Conservation (phyloP, 768 basidiomycete species). For the Rhizopogon vesiculosus region DNA sequence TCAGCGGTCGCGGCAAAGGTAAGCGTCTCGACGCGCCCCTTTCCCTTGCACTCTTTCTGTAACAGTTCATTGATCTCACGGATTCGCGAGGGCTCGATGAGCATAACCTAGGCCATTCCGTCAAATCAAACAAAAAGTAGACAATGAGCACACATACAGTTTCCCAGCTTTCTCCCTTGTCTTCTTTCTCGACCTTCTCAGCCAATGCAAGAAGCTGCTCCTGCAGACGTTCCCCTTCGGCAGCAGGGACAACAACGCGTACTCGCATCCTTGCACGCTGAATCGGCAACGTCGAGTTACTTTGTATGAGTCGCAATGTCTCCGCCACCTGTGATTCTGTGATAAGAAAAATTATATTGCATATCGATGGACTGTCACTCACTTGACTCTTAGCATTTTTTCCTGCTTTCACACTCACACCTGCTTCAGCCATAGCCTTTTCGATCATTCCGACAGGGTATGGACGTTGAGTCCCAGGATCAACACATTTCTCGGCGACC, state of each 20-base stretch:
- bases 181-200: conserved; percentile 82
- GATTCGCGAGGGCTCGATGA: conserved; percentile 93
- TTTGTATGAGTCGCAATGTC: conserved; percentile 79
- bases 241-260: conserved; percentile 66
- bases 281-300: conserved; percentile 83
- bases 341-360: neutral
- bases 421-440: conserved; percentile 94
- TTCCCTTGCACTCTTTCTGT: conserved; percentile 88
- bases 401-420: conserved; percentile 82
- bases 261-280: conserved; percentile 93
- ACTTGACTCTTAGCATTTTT: conserved; percentile 97
- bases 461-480: conserved; percentile 83
- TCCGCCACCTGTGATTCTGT: conserved; percentile 66
- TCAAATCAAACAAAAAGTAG: neutral
- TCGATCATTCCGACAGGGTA: conserved; percentile 96
- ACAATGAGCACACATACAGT: conserved; percentile 49
- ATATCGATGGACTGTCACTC: conserved; percentile 7
- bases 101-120: conserved; percentile 57
- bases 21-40: conserved; percentile 81
- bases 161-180: conserved; percentile 80
- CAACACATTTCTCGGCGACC: conserved; percentile 94
- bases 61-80: conserved; percentile 84
- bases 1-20: conserved; percentile 61
- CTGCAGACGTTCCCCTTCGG: conserved; percentile 63
- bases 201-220: conserved; percentile 68